A percentile compares a stretch with the other conserved stretches of the same genome.
phyloP scores from a whole-genome alignment of 2,329 filamentous ascomycete genomes.

The Talaromyces pinophilus region DNA sequence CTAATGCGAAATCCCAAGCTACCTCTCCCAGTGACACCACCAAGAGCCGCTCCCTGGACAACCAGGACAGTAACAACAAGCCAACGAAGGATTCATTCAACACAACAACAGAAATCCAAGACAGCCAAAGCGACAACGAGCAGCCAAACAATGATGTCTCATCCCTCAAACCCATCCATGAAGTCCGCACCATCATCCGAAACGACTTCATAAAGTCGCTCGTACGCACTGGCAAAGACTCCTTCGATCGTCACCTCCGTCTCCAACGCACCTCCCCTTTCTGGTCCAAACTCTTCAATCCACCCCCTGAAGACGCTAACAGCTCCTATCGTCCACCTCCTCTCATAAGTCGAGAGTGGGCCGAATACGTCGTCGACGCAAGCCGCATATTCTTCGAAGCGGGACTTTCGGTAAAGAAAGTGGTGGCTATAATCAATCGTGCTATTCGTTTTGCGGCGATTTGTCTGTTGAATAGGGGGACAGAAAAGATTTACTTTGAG shows the following conservation, averaged over 20 bases:
- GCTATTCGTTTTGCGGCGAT: conserved; percentile 1
- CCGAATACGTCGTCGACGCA: neutral
- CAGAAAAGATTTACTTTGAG: neutral
- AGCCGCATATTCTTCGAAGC: neutral
- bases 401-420: neutral
- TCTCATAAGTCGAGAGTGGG: conserved; percentile 10
- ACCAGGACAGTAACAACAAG: neutral
- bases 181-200: neutral
- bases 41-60: neutral
- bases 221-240: neutral
- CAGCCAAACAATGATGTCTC: neutral
- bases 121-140: neutral
- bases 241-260: neutral
- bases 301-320: neutral
- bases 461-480: neutral
- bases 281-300: conserved; percentile 1
- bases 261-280: conserved; percentile 1
- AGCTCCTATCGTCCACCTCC: too few species aligned
- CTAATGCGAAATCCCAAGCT: too few species aligned
- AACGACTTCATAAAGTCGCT: neutral
- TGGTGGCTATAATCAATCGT: neutral
- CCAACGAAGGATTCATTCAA: neutral
- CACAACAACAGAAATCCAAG: neutral
- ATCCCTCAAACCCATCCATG: neutral
- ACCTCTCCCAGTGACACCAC: neutral